A percentile compares a stretch with the other conserved stretches of the same genome.
These are phyloP conservation scores for Saksenaea vasiformis DNA, from an alignment of 371 early-diverging fungal genomes.

Conservation along the genomic window DNA sequence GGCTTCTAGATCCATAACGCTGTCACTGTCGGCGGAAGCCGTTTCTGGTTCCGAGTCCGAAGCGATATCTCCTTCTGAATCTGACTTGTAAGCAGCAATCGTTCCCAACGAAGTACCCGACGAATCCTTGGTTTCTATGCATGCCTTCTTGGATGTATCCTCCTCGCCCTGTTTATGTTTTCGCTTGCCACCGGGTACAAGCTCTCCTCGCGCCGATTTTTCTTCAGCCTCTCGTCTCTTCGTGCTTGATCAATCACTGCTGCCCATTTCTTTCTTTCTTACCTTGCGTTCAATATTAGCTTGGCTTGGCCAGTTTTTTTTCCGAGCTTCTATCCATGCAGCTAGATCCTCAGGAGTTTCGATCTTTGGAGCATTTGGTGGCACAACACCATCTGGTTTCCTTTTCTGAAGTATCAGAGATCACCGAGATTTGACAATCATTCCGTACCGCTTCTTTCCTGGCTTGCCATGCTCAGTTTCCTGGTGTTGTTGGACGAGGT, in stretches of 20 bases:
- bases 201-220: constrained; percentile 31
- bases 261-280: neutral
- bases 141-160: neutral
- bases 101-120: constrained; percentile 15
- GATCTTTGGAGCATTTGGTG: constrained; percentile 45
- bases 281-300: constrained; percentile 61
- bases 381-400: constrained; percentile 46
- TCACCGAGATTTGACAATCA: neutral
- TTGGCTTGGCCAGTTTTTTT: constrained; percentile 67
- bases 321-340: constrained; percentile 71
- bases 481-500: constrained; percentile 29
- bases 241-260: neutral
- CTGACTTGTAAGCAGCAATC: constrained; percentile 33
- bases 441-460: constrained; percentile 26
- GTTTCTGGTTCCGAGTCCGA: constrained; percentile 4
- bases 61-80: constrained; percentile 11
- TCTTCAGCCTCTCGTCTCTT: constrained; percentile 31
- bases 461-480: constrained; percentile 30
- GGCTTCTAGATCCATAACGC: constrained; percentile 46
- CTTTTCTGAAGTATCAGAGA: neutral
- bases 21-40: constrained; percentile 26
- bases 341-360: constrained; percentile 65
- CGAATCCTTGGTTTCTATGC: constrained; percentile 11
- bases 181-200: constrained; percentile 7
- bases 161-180: constrained; percentile 7